phyloP scores from a whole-genome alignment of 352 stramenopile genomes.

The Peronospora farinosa region DNA sequence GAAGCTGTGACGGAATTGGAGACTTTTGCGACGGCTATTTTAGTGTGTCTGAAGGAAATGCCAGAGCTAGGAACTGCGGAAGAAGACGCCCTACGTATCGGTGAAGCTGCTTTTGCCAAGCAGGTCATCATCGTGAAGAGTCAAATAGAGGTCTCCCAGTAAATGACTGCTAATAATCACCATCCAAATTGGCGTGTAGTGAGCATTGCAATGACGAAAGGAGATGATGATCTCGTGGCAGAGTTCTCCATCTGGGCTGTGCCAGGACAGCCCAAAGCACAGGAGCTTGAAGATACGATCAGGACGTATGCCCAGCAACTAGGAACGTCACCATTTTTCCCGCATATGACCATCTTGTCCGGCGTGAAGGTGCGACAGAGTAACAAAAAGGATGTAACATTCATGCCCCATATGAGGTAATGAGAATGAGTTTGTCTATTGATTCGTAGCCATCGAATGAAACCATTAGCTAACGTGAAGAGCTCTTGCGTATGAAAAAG shows the following conservation, averaged over 20 bases:
- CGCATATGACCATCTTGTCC: slow-evolving; percentile 59
- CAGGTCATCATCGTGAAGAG: slow-evolving; percentile 51
- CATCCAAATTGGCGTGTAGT: not conserved
- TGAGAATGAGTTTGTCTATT: slow-evolving; percentile 1
- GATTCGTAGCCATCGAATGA: too few relatives aligned
- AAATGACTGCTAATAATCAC: slow-evolving; percentile 22
- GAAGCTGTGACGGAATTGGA: slow-evolving; percentile 35
- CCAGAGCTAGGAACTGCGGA: slow-evolving; percentile 38
- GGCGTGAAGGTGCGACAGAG: slow-evolving; percentile 30
- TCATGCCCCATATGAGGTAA: slow-evolving; percentile 65
- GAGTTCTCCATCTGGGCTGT: slow-evolving; percentile 62
- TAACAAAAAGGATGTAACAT: slow-evolving; percentile 24
- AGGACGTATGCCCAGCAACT: slow-evolving; percentile 33
- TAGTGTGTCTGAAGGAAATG: slow-evolving; percentile 47
- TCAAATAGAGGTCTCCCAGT: slow-evolving; percentile 46
- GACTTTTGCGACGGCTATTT: slow-evolving; percentile 27
- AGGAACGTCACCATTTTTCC: slow-evolving; percentile 37
- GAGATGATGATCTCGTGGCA: slow-evolving; percentile 35
- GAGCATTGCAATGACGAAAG: slow-evolving; percentile 9
- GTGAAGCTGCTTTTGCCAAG: slow-evolving; percentile 46
- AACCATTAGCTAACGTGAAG: not conserved
- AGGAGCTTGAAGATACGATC: slow-evolving; percentile 31
- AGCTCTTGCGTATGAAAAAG: slow-evolving; percentile 12
- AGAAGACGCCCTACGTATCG: slow-evolving; percentile 34
- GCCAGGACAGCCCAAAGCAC: slow-evolving; percentile 15